These are phyloP conservation scores for Pelagophyceae sp. DNA, from an alignment of 352 stramenopile species.

Conservation along the genomic window DNA sequence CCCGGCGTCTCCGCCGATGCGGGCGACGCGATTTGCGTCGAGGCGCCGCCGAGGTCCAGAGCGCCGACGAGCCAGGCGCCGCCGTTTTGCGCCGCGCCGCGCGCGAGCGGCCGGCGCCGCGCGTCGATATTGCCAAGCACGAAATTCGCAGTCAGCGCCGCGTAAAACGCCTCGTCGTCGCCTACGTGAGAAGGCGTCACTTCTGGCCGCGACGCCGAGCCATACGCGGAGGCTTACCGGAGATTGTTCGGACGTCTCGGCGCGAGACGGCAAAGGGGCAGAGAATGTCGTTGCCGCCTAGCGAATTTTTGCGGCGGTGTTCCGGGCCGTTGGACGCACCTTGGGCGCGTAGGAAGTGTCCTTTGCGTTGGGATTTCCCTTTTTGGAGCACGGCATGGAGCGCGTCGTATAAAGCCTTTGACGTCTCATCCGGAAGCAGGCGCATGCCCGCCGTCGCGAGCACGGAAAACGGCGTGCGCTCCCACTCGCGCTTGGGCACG, in stretches of 20 bases:
- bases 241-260: background rate
- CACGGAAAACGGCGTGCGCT: background rate
- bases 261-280: background rate
- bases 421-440: background rate
- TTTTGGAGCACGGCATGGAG: background rate
- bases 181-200: too few species aligned
- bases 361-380: too few species aligned
- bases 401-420: background rate
- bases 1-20: background rate
- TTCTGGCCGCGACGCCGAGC: too few species aligned
- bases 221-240: too few species aligned
- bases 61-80: background rate
- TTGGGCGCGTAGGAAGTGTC: too few species aligned
- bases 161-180: slow-evolving; percentile 18
- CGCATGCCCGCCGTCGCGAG: slow-evolving; percentile 12
- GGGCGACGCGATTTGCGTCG: background rate
- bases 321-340: background rate
- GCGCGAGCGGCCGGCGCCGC: background rate
- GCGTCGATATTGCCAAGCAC: background rate
- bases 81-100: background rate
- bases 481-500: background rate
- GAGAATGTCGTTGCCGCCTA: background rate
- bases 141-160: background rate
- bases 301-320: too few species aligned
- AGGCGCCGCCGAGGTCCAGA: slow-evolving; percentile 7